Base-by-base conservation (phyloP, 495 filamentous ascomycete species). In the Schizothecium vesticola region DNA sequence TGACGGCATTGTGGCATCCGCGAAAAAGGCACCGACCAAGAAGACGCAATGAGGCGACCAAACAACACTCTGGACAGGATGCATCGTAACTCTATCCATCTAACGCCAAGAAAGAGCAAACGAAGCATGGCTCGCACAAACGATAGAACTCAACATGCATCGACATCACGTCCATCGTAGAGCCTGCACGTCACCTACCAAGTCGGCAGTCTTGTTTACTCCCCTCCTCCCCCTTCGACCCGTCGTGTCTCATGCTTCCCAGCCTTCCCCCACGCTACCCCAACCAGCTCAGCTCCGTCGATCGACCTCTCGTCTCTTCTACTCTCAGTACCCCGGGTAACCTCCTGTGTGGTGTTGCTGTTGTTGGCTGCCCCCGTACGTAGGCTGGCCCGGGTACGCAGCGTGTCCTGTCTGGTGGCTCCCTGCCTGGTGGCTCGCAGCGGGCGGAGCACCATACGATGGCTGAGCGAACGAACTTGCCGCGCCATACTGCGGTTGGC, bases 11-110 rank as follows among this genome's bases (percentile, higher is more conserved):
- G 26, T 70, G 16, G 65, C 28, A 19, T 55, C n/a, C 10, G 59
- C 23, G 6, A 10, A 0, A 3, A 58, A 55, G 3, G 22, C 56
- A 16, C 36, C 63, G 58, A 69, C 70, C 63, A 75, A 75, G 68
- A 80, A 80, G 64, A 76, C 64, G 67, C 79, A 83, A 72, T 81
- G 67, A 78, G 63, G 61, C 19, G 22, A 13, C 22, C 7, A 66
- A 33, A 29, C 56, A 21, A 12, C 7, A 3, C 25, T 9, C 28
- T 25, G 11, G 6, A 21, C 43, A 24, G 7, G 28, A 43, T 16
- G 16, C 31, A 26, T 61, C 33, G 29, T 21, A 29, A 23, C 51
- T 67, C 64, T 65, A 65, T 51, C 43, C 64, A 25, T 65, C 64
- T 65, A 65, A 33, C 64, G 26, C 56, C 19, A 7, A 19, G 57